Base-by-base conservation (phyloP, 164 flowering plant species). In the Berberis thunbergii region DNA sequence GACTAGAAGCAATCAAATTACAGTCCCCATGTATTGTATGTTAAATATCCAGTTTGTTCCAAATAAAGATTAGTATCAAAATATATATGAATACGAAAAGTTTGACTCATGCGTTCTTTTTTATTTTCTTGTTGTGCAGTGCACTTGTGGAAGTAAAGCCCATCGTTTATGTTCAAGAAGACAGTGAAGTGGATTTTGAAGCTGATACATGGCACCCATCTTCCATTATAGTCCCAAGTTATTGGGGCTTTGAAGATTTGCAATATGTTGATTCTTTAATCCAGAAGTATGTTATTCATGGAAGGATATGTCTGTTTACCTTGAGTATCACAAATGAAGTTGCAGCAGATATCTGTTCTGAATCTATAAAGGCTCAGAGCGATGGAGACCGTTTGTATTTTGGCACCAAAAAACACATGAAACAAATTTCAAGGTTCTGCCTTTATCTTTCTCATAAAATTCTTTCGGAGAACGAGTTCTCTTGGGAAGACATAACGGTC, bases 71-170 rank as follows among this genome's bases (percentile, higher is more conserved):
- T 26, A 26, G 26, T 26, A 26, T 26, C 26, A 26, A 26, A 26
- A 26, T 26, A 26, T 26, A 26, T 26, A 26, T 26, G 26, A 26
- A 26, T 26, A 26, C 26, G 26, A 26, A 26, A 26, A 64, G n/a
- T 38, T 49, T 52, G 49, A 49, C 49, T n/a, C 3, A 49, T 41
- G 11, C 44, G 13, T 50, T 10, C 13, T 11, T 6, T 57, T 39
- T 55, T 44, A 55, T 10, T 63, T 38, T 64, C 6, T 45, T 70
- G 59, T 13, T 39, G 76, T 75, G 71, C 84, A 92, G 98, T 59
- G 99, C 97, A 64, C 76, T 81, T 50, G 91, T 94, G 45, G 99
- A 94, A 79, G 77, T 91, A 49, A 94, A 94, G 70, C 97, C 99
- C 50, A 59, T 86, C 56, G 84, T 91, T 62, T 79, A 80, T 73